Base-by-base conservation (phyloP, 768 basidiomycete species). In the Scleroderma bovista region DNA sequence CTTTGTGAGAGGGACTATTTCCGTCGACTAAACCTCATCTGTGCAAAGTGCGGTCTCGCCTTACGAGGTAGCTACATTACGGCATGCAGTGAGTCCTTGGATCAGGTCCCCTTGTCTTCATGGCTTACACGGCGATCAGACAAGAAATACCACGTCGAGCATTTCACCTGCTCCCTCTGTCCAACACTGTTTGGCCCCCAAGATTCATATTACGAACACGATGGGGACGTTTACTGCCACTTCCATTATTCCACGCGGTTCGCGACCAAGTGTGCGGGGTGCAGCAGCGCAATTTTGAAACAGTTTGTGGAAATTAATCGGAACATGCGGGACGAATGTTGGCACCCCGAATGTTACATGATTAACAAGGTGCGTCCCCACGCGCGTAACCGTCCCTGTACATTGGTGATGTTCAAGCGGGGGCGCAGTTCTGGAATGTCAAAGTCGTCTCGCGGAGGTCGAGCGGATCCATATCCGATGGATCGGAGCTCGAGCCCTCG, bases 311-410 rank as follows among this genome's bases (percentile, higher is more conserved):
- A 99, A 73, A 97, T 99, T 71, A 98, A 99, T 63, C 81, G 96
- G 52, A 98, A 98, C 70, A 91, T 89, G 79, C 79, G 86, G 57
- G 94, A 99, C 70, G 96, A 99, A 72, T 98, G 95, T 63, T 99
- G 96, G 95, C 96, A 99, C 77, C 96, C 96, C 48, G 96, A 99
- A 69, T 99, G 96, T 68, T 97, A 98, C 69, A 97, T 97, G 95
- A 97, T 99, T 58, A 95, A 97, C 71, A 98, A 98, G 78, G 94
- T 95, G 55, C 50, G 79, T 55, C 1, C 26, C 10, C 38, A 7
- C 37, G 24, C 39, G 16, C 46, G 50, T 43, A 16, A 15, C 16
- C 8, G 6, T 24, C 26, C 22, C 41, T 24, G 8, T 19, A n/a
- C 26, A 51, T 17, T 23, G 36, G 26, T 29, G 26, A 42, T 51